phyloP scores from a whole-genome alignment of 2,329 filamentous ascomycete genomes.

The Fusarium pseudocircinatum region DNA sequence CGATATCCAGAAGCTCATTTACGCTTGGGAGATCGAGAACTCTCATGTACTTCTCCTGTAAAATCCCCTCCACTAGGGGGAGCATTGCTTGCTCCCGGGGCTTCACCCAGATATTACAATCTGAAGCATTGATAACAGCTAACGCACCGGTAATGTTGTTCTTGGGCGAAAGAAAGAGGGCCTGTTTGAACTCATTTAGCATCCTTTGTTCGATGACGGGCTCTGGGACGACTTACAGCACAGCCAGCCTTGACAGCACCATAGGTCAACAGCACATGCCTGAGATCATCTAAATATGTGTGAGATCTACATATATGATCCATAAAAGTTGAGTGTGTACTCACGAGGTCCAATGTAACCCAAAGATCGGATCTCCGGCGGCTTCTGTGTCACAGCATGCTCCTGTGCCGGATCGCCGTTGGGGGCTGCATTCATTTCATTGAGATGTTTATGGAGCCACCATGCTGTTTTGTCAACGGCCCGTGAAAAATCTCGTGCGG shows the following conservation, averaged over 20 bases:
- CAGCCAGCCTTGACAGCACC: background rate
- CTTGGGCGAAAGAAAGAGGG: constrained; percentile 47
- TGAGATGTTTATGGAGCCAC: background rate
- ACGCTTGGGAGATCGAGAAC: constrained; percentile 44
- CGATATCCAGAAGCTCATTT: constrained; percentile 42
- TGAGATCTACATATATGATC: background rate
- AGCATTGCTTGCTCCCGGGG: constrained; percentile 25
- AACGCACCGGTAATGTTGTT: constrained; percentile 48
- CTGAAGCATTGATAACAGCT: constrained; percentile 45
- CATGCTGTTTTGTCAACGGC: background rate
- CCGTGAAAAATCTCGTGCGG: background rate
- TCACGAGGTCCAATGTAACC: background rate
- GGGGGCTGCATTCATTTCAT: background rate
- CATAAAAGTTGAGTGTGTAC: background rate
- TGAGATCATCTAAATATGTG: background rate
- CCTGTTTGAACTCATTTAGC: constrained; percentile 25
- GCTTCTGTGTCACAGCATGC: background rate
- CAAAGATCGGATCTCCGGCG: background rate
- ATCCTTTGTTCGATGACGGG: background rate
- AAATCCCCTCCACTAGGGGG: constrained; percentile 36
- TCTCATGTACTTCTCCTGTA: constrained; percentile 40
- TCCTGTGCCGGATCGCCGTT: background rate
- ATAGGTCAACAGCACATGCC: background rate
- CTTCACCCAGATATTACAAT: constrained; percentile 47
- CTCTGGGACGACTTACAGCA: background rate